Evolutionary conservation across 139 green algal species (phyloP), one percentile per base, ranked within the genome.

Genomic region (Spirogloea muscicola): DNA sequence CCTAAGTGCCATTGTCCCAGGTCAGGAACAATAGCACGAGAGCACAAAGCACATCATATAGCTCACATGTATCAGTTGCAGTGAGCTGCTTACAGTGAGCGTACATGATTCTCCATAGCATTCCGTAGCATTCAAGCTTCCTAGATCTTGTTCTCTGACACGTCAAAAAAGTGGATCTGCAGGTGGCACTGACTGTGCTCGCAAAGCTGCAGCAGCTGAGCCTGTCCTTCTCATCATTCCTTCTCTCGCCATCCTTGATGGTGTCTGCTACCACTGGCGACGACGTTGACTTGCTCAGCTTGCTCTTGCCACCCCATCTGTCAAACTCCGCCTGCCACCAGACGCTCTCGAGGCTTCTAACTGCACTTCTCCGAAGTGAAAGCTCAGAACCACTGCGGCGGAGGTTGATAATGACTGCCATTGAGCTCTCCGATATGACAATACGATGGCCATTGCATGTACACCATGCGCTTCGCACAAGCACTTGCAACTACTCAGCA

Each of bases 141-240:
- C n/a, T n/a, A n/a, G n/a, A n/a, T n/a, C n/a, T n/a, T n/a, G n/a
- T n/a, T n/a, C n/a, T n/a, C n/a, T n/a, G n/a, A n/a, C n/a, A n/a
- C n/a, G n/a, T n/a, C n/a, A n/a, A n/a, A n/a, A 55, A 31, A 31
- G 29, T 68, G 59, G 29, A 31, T 27, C 38, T 63, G 59, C 59
- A 34, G 59, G 29, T 57, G 29, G 38, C 59, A 6, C 59, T 57
- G 29, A 34, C 38, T 18, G 18, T 27, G 7, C 38, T 63, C 38
- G 57, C 38, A 7, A 76, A 76, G 68, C 68, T 76, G 31, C 68
- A 42, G 37, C 25, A 74, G 52, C 57, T 57, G 9, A 75, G 25
- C n/a, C 29, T 74, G 41, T n/a, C 38, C n/a, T n/a, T n/a, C n/a
- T n/a, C n/a, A n/a, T n/a, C n/a, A n/a, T n/a, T n/a, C n/a, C n/a